phyloP scores from a whole-genome alignment of 2,329 filamentous ascomycete species.

The Botrytis tulipae region DNA sequence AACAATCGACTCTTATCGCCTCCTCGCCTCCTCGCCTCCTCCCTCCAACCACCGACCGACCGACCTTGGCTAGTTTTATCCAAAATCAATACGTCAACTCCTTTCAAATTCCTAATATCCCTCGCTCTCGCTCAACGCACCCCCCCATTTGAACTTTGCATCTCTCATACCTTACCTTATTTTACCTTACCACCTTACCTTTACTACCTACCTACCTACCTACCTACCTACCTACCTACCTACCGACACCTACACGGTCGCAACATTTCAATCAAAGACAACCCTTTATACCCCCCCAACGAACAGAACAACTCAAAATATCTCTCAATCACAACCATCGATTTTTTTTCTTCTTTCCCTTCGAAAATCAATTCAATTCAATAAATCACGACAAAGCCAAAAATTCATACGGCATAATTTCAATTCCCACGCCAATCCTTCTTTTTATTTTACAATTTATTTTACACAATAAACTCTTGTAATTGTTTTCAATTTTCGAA shows the following conservation, averaged over 20 bases:
- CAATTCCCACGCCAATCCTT: slow-evolving; percentile 7
- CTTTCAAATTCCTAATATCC: neutral
- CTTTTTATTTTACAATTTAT: neutral
- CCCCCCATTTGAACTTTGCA: neutral
- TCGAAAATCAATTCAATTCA: neutral
- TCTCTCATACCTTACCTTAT: neutral
- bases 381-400: neutral
- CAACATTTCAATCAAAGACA: slow-evolving; percentile 4
- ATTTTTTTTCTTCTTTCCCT: no score
- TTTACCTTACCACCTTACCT: neutral
- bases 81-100: slow-evolving; percentile 2
- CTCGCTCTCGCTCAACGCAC: neutral
- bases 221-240: neutral
- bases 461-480: slow-evolving; percentile 15
- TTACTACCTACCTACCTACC: no score
- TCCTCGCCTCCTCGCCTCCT: no score
- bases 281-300: neutral
- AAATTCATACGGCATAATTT: slow-evolving; percentile 15
- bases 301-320: neutral
- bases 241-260: neutral
- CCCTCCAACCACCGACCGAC: no score
- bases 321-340: neutral
- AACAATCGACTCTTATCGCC: neutral
- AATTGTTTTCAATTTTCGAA: slow-evolving; percentile 3
- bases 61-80: neutral